These are phyloP conservation scores for Euphrasia arctica DNA, from an alignment of 305 asterid species.

Conservation along the genomic window DNA sequence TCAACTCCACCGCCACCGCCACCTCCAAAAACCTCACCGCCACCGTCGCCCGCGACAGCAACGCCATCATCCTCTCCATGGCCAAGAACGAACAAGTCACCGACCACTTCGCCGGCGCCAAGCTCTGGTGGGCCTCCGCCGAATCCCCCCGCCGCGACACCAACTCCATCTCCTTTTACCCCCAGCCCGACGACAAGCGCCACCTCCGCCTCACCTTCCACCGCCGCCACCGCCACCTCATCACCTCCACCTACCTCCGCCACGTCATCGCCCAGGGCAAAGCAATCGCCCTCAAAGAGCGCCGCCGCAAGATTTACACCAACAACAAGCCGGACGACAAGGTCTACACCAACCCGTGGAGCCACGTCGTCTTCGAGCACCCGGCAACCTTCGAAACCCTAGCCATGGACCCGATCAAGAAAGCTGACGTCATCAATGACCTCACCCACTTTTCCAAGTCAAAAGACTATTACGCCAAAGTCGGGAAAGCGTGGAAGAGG, in stretches of 20 bases:
- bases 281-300: slow-evolving; percentile 33
- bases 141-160: neutral
- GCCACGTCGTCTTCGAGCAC: too few relatives aligned
- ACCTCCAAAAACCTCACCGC: slow-evolving; percentile 43
- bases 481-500: slow-evolving; percentile 62
- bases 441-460: slow-evolving; percentile 32
- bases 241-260: slow-evolving; percentile 20
- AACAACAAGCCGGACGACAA: slow-evolving; percentile 35
- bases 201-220: slow-evolving; percentile 33
- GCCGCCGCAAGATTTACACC: slow-evolving; percentile 37
- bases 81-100: slow-evolving; percentile 45
- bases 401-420: too few relatives aligned
- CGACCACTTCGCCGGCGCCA: slow-evolving; percentile 35
- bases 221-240: neutral
- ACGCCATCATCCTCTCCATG: slow-evolving; percentile 45
- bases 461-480: slow-evolving; percentile 32
- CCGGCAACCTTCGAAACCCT: too few relatives aligned
- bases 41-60: slow-evolving; percentile 35
- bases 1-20: slow-evolving; percentile 32
- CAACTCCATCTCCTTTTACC: slow-evolving; percentile 23
- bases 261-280: slow-evolving; percentile 45
- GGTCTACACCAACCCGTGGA: too few relatives aligned
- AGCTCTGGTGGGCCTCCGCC: slow-evolving; percentile 42
- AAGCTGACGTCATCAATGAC: slow-evolving; percentile 31
- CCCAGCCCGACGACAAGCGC: neutral